Conservation (phyloP, 495 filamentous ascomycete species). For the Xylaria bambusicola region DNA sequence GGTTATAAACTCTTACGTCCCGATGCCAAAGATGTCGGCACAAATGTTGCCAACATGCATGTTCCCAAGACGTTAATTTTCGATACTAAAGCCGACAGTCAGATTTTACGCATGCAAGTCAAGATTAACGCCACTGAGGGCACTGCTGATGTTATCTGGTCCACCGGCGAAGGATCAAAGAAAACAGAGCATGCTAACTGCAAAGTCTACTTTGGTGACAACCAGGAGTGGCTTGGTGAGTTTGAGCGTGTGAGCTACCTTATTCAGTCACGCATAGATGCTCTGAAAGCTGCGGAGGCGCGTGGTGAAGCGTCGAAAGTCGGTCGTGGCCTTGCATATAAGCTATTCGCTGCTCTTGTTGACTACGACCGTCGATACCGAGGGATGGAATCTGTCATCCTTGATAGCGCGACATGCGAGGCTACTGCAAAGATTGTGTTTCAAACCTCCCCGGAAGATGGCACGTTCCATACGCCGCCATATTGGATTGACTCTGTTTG, state of each 20-base stretch:
- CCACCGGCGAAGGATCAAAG: slow-evolving; percentile 44
- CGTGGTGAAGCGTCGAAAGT: slow-evolving; percentile 59
- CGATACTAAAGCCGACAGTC: slow-evolving; percentile 52
- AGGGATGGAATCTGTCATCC: slow-evolving; percentile 75
- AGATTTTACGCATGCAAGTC: slow-evolving; percentile 48
- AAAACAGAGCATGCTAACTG: slow-evolving; percentile 54
- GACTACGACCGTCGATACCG: slow-evolving; percentile 68
- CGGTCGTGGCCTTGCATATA: slow-evolving; percentile 73
- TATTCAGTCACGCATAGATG: slow-evolving; percentile 54
- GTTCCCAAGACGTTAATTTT: slow-evolving; percentile 73
- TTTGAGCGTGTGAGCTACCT: slow-evolving; percentile 60
- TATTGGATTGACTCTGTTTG: slow-evolving; percentile 73
- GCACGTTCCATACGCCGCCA: slow-evolving; percentile 65
- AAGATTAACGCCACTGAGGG: slow-evolving; percentile 43
- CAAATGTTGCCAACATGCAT: slow-evolving; percentile 64
- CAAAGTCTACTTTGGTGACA: slow-evolving; percentile 49
- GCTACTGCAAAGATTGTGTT: slow-evolving; percentile 71
- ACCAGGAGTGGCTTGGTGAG: slow-evolving; percentile 51
- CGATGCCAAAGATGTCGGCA: slow-evolving; percentile 52
- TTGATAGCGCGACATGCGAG: slow-evolving; percentile 70
- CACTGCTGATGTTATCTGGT: slow-evolving; percentile 41
- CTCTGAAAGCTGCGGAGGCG: slow-evolving; percentile 52
- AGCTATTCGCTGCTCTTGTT: slow-evolving; percentile 70
- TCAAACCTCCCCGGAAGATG: slow-evolving; percentile 57
- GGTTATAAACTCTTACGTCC: slow-evolving; percentile 60